phyloP scores from a whole-genome alignment of 306 rosid genomes.

The Citrullus mucosospermus region DNA sequence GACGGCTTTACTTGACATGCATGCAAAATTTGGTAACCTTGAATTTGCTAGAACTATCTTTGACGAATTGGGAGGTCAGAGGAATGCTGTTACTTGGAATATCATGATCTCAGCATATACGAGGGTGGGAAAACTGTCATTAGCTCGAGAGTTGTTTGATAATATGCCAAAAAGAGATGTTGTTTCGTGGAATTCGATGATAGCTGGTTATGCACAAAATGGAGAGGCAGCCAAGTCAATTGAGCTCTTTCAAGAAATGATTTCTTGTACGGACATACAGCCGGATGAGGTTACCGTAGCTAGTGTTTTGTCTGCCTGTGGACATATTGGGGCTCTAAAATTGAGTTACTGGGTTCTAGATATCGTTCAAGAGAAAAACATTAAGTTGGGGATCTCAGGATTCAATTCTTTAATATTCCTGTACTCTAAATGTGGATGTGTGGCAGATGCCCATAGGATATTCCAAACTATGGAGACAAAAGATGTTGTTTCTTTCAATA shows the following conservation, averaged over 20 bases:
- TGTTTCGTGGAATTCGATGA: constrained; percentile 60
- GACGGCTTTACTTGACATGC: constrained; percentile 58
- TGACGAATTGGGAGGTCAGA: constrained; percentile 26
- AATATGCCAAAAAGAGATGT: constrained; percentile 44
- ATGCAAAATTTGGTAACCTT: constrained; percentile 48
- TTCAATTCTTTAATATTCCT: constrained; percentile 49
- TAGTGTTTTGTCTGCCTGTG: constrained; percentile 60
- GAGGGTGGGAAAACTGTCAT: constrained; percentile 36
- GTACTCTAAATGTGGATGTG: constrained; percentile 56
- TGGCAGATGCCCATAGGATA: constrained; percentile 32
- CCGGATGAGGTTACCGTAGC: constrained; percentile 66
- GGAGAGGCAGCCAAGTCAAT: constrained; percentile 43
- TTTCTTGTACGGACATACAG: constrained; percentile 13
- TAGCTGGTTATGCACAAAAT: constrained; percentile 55
- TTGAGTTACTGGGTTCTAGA: constrained; percentile 50
- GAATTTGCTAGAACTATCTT: constrained; percentile 39
- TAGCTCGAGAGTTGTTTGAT: constrained; percentile 41
- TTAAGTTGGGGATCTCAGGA: constrained; percentile 34
- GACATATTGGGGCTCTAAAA: constrained; percentile 50
- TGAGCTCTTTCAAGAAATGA: constrained; percentile 45
- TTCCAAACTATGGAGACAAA: constrained; percentile 36
- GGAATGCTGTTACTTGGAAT: constrained; percentile 46
- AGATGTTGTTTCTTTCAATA: constrained; percentile 53
- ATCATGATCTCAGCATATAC: constrained; percentile 55
- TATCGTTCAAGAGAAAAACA: constrained; percentile 22